These are phyloP conservation scores for Ettlia oleoabundans DNA, from an alignment of 139 green algal species.

Conservation along the genomic window DNA sequence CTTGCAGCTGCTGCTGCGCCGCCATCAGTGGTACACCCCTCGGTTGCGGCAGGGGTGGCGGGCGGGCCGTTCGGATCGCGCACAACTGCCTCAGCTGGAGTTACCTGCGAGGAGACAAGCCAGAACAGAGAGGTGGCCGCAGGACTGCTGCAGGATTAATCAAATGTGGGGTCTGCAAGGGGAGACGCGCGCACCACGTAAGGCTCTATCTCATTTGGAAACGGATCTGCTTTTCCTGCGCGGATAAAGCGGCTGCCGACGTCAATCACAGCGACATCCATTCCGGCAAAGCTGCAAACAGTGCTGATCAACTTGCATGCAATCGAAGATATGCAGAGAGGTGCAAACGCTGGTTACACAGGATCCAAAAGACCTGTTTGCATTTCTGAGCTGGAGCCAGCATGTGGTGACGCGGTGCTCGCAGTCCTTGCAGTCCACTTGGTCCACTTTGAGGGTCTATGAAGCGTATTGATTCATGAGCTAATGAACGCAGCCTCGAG, in stretches of 20 bases:
- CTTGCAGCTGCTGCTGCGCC: slow-evolving; percentile 4
- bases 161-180: too few species aligned
- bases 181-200: slow-evolving; percentile 48
- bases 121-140: not conserved
- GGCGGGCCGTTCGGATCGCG: not conserved
- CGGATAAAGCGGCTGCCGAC: slow-evolving; percentile 72
- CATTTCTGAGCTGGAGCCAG: too few species aligned
- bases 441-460: too few species aligned
- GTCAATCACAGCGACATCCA: slow-evolving; percentile 63
- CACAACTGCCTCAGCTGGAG: not conserved
- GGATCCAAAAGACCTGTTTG: too few species aligned
- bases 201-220: slow-evolving; percentile 70
- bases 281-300: not conserved
- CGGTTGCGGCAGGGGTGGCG: not conserved
- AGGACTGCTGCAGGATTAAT: not conserved
- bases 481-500: too few species aligned
- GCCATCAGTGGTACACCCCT: not conserved
- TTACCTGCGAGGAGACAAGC: not conserved
- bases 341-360: too few species aligned
- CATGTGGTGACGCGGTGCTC: too few species aligned
- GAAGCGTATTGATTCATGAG: too few species aligned
- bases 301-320: too few species aligned
- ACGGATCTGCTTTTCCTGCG: slow-evolving; percentile 63
- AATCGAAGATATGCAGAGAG: too few species aligned
- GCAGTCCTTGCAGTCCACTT: too few species aligned